Conservation (phyloP, 257 asterid genomes). For the Plantago major region DNA sequence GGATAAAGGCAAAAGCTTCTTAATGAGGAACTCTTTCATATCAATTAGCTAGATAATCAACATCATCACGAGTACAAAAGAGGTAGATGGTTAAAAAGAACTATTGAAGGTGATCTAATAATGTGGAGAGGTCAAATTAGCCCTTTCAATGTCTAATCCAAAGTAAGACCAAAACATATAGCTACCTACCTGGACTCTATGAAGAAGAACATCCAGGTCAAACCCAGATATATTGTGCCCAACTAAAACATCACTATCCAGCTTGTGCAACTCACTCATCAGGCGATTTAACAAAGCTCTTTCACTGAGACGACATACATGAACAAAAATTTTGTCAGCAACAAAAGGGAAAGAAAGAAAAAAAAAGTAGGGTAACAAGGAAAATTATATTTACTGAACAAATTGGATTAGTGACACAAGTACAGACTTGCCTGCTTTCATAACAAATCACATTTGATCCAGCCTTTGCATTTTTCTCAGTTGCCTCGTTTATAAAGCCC, state of each 20-base stretch:
- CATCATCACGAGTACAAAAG: constrained; percentile 8
- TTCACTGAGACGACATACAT: constrained; percentile 52
- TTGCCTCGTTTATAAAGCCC: constrained; percentile 78
- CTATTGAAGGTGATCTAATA: constrained; percentile 19
- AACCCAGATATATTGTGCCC: constrained; percentile 98
- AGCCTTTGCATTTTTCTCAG: constrained; percentile 78
- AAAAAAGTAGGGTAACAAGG: background rate
- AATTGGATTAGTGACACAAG: constrained; percentile 10
- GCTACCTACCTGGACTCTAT: constrained; percentile 82
- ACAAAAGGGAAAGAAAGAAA: constrained; percentile 4
- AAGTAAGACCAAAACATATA: constrained; percentile 20
- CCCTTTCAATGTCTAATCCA: constrained; percentile 15
- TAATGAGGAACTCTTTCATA: background rate
- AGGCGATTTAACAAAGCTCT: constrained; percentile 87
- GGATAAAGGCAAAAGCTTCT: too few relatives aligned
- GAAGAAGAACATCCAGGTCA: constrained; percentile 97
- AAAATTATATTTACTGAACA: constrained; percentile 12
- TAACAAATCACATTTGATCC: constrained; percentile 61
- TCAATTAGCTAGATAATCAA: constrained; percentile 7
- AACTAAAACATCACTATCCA: constrained; percentile 90
- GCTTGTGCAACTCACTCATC: constrained; percentile 80
- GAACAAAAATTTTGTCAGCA: constrained; percentile 11
- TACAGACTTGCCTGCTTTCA: constrained; percentile 68
- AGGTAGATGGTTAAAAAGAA: constrained; percentile 9
- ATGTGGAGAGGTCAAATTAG: constrained; percentile 2